Conservation (phyloP, 2,329 filamentous ascomycete species). For the Curvularia hawaiiensis region DNA sequence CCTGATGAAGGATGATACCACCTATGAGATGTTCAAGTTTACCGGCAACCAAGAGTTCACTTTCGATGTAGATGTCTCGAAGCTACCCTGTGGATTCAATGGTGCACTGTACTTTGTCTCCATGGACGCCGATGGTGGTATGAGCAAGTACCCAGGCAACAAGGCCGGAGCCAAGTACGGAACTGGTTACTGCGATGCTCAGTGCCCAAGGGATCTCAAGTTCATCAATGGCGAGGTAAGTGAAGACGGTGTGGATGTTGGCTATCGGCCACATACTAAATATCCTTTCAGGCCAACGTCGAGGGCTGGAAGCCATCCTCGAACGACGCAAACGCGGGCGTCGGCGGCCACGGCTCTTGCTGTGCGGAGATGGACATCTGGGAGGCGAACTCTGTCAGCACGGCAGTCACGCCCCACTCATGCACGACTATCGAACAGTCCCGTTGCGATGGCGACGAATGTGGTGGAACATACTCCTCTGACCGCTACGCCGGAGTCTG, state of each 20-base stretch:
- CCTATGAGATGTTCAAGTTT: conserved; percentile 45
- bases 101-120: conserved; percentile 57
- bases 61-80: conserved; percentile 57
- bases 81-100: conserved; percentile 71
- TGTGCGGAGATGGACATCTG: conserved; percentile 67
- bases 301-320: conserved; percentile 58
- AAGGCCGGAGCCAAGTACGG: conserved; percentile 59
- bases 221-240: conserved; percentile 53
- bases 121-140: conserved; percentile 67
- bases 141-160: conserved; percentile 52
- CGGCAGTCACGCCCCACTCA: conserved; percentile 68
- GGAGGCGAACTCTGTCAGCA: conserved; percentile 69
- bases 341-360: conserved; percentile 63
- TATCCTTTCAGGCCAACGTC: conserved; percentile 53
- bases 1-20: conserved; percentile 42
- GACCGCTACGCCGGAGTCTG: conserved; percentile 67
- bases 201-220: conserved; percentile 54
- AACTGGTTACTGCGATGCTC: conserved; percentile 49
- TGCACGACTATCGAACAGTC: conserved; percentile 59
- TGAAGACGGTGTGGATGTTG: background rate
- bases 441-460: conserved; percentile 57
- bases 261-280: background rate
- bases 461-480: conserved; percentile 54
- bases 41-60: conserved; percentile 53
- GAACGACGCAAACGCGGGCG: conserved; percentile 60